Base-by-base conservation (phyloP, 73 alveolate genomes). In the Paramecium octaurelia region DNA sequence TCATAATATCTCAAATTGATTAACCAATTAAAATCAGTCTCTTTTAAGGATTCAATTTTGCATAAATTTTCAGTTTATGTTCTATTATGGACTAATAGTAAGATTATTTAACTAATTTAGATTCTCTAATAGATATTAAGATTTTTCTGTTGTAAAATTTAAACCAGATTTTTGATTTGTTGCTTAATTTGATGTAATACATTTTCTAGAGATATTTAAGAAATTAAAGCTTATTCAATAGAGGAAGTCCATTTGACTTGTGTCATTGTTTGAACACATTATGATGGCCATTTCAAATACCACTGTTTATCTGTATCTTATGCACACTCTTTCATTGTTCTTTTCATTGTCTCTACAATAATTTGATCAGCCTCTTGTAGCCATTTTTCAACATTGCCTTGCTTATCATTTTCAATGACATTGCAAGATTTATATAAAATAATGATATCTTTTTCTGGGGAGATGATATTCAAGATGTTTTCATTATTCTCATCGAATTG, bases 1-100 rank as follows among this genome's bases (percentile, higher is more conserved):
- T 95, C 96, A 95, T 99, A 99, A 92, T 97, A 99, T 95, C 99
- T 97, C 93, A 99, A 93, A 94, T 99, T 98, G 21, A 99, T 98
- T 84, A 96, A 93, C 99, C 99, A 99, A 83, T 99, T 99, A 92
- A 99, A 99, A 71, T 98, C 99, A 43, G 95, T 94, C 2, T 94
- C 94, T 80, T 35, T 44, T 43, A 80, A 16, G 9, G 34, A 23
- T 80, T 80, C 70, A 44, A 31, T 27, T 34, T 64, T 64, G 11
- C 60, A 21, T 38, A 75, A 42, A 10, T 6, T 42, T 68, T 92
- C 92, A 6, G 92, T 93, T 23, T 93, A 95, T 44, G 87, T 95
- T 70, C 94, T 87, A 34, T 93, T 54, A 87, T 95, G 97, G 11
- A 95, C 97, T 68, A 86, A 95, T 7, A 93, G 93, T 11, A 94